Conservation (phyloP, 2,329 filamentous ascomycete genomes). For the Fusarium austroafricanum region DNA sequence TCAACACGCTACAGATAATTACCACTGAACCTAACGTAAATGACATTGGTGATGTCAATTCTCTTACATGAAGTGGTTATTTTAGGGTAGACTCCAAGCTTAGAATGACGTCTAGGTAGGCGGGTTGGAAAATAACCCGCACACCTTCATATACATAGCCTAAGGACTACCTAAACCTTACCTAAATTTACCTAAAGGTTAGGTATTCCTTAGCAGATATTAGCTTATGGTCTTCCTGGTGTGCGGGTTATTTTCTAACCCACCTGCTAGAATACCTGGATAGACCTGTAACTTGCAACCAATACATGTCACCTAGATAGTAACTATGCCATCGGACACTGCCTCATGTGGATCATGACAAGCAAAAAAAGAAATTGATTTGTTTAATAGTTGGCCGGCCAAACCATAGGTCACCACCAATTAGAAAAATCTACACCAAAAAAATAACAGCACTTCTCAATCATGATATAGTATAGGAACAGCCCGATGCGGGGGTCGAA, state of each 20-base stretch:
- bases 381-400: neutral
- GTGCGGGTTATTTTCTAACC: no score
- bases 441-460: conserved; percentile 43
- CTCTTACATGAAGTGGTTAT: neutral
- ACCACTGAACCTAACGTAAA: rapidly evolving
- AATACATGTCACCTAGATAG: neutral
- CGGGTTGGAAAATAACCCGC: no score
- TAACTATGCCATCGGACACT: neutral
- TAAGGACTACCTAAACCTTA: no score
- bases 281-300: no score
- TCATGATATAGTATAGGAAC: conserved; percentile 50
- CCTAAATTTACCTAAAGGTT: no score
- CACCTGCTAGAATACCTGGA: no score
- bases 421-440: conserved; percentile 8
- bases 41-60: neutral
- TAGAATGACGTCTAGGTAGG: no score
- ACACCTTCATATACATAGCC: no score
- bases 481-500: conserved; percentile 62
- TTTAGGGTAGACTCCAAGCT: conserved; percentile 1
- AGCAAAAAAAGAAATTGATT: neutral
- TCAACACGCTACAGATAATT: rapidly evolving
- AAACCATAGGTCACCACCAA: no score
- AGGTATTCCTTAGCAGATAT: no score
- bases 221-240: no score
- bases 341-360: neutral